phyloP scores from a whole-genome alignment of 164 flowering plant genomes.

The Stephania cephalantha region DNA sequence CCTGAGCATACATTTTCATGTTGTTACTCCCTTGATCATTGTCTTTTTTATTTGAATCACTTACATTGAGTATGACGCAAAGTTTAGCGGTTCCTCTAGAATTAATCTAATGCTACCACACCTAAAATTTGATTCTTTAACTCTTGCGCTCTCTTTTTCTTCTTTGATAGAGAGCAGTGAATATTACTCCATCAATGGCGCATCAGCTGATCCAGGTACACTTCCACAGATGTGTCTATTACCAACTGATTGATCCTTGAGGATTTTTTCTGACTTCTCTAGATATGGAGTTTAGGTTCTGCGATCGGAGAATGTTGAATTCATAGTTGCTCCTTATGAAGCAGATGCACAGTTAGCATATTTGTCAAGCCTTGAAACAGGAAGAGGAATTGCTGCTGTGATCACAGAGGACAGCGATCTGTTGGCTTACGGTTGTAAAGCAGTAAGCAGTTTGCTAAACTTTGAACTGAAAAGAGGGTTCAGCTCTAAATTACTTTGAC shows the following conservation, averaged over 20 bases:
- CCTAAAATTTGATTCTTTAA: not conserved
- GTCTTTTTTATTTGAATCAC: not conserved
- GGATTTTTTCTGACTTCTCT: not conserved
- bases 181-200: constrained; percentile 71
- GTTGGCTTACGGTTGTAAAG: constrained; percentile 65
- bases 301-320: constrained; percentile 58
- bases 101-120: not conserved
- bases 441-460: constrained; percentile 44
- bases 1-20: not conserved
- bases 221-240: not conserved
- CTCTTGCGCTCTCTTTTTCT: not conserved
- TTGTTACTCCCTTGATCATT: not conserved
- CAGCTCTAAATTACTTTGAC: constrained; percentile 1
- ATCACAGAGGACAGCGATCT: constrained; percentile 86
- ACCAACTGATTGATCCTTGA: not conserved
- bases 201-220: constrained; percentile 59
- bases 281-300: constrained; percentile 39
- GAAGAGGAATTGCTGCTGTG: constrained; percentile 72
- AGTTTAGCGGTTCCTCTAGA: not conserved
- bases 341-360: constrained; percentile 94
- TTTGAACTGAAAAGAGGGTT: constrained; percentile 13
- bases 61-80: not conserved
- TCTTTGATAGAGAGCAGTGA: constrained; percentile 53
- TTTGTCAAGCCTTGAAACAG: constrained; percentile 40
- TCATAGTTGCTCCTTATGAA: constrained; percentile 84